Percentiles rank a stretch among this genome's conserved stretches.
Evolutionary conservation across 495 filamentous ascomycete genomes (phyloP).

Genomic region (Xylaria longipes): DNA sequence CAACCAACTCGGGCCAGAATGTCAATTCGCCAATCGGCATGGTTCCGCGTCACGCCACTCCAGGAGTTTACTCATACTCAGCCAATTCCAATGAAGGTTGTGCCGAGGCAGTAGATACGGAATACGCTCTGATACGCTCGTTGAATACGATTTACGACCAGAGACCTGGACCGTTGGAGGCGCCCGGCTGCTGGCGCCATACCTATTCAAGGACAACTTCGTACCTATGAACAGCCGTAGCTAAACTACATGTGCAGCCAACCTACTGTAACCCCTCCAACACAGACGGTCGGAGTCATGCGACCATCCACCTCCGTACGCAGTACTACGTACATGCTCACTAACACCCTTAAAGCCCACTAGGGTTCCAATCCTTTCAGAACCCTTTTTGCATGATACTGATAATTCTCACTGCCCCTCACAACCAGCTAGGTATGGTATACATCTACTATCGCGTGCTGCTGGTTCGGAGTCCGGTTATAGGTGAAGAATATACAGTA

Average conservation of each 20-base stretch:
- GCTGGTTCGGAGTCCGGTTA: constrained; percentile 6
- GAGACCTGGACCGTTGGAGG: background rate
- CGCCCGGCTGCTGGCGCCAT: constrained; percentile 1
- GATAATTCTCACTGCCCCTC: background rate
- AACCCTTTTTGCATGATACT: constrained; percentile 8
- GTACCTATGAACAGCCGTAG: background rate
- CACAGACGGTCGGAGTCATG: constrained; percentile 16
- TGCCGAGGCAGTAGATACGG: background rate
- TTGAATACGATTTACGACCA: background rate
- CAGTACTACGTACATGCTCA: too few relatives aligned
- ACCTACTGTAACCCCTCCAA: background rate
- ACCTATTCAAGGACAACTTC: background rate
- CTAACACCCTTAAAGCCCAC: background rate
- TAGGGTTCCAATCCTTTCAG: constrained; percentile 8
- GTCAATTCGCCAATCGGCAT: constrained; percentile 26
- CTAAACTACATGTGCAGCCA: background rate
- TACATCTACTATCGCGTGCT: background rate
- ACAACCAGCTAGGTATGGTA: background rate
- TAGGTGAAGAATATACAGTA: background rate
- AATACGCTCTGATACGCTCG: background rate
- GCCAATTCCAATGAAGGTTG: background rate
- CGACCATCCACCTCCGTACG: background rate
- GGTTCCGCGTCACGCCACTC: constrained; percentile 9
- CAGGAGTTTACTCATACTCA: background rate
- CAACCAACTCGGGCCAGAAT: background rate